Percentiles rank a stretch among this genome's conserved stretches.
These are phyloP conservation scores for Apiotrichum sp. DNA, from an alignment of 1,284 basidiomycete genomes.

Conservation along the genomic window DNA sequence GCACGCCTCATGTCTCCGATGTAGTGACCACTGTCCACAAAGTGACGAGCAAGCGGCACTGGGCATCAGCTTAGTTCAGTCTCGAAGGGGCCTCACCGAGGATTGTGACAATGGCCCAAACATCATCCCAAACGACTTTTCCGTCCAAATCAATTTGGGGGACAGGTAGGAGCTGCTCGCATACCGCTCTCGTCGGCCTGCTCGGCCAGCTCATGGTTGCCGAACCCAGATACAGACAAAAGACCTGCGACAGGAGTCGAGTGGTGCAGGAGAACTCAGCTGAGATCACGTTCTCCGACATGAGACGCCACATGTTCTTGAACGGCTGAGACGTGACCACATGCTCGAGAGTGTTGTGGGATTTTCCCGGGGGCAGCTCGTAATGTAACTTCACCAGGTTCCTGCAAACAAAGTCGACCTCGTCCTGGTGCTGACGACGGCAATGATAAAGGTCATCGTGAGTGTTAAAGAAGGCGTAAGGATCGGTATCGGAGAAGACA, in stretches of 20 bases:
- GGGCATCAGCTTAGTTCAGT: neutral
- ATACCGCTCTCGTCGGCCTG: neutral
- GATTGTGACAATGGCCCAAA: neutral
- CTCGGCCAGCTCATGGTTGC: neutral
- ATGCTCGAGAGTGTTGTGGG: neutral
- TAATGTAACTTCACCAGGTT: neutral
- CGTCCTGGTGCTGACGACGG: neutral
- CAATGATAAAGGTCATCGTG: neutral
- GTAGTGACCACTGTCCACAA: neutral
- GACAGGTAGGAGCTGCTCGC: neutral
- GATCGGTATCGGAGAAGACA: too few species aligned
- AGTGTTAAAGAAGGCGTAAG: neutral
- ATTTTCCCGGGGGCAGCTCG: too few species aligned
- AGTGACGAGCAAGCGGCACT: neutral
- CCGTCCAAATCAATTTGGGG: slow-evolving; percentile 4
- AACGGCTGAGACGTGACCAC: neutral
- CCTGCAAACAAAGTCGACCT: neutral
- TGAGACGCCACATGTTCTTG: neutral
- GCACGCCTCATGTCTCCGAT: neutral
- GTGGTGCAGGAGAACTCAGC: neutral
- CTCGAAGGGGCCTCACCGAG: neutral
- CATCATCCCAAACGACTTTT: slow-evolving; percentile 1
- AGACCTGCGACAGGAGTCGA: neutral
- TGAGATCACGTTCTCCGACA: neutral
- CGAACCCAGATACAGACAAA: neutral